Base-by-base conservation (phyloP, 306 rosid genomes). In the Crataegus laevigata region DNA sequence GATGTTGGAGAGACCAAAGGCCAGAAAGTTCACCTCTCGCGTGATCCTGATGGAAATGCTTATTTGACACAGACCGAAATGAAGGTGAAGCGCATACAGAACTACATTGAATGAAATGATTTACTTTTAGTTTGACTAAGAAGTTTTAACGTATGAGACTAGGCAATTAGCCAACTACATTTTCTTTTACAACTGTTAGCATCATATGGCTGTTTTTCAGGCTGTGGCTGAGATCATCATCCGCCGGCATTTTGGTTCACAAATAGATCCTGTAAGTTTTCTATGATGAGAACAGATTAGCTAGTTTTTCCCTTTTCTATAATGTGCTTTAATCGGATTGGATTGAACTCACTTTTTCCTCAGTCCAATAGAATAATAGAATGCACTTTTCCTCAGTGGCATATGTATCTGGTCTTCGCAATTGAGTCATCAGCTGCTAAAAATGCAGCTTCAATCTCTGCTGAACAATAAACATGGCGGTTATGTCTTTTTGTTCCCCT, bases 31-130 rank as follows among this genome's bases (percentile, higher is more conserved):
- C 98, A 91, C 68, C 87, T 94, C 74, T 91, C 93, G 5, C 90
- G 98, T 8, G 94, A 94, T 89, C 98, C 98, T 9, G 98, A 94
- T 43, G 98, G 97, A 19, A 91, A 94, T 64, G 87, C 91, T 30
- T 91, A 87, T 81, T 76, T 94, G 83, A 94, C 98, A 59, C 97
- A 90, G 75, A 91, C 89, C 3, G 98, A 94, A 87, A 88, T 94
- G 93, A 91, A 86, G 97, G 96, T 91, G 69, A 28, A 9, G 42
- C 14, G 40, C 10, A n/a, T n/a, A 36, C 40, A 66, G 36, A 28
- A 14, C 11, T 55, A 40, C 69, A 62, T 70, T 63, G 58, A 78
- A 47, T 47, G n/a, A 69, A 69, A 61, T 77, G 32, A n/a, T 5
- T 42, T 11, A 15, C 29, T 3, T 32, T 22, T 51, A 15, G 19